phyloP scores from a whole-genome alignment of 192 early-diverging fungal genomes.

The Coemansia sp. region DNA sequence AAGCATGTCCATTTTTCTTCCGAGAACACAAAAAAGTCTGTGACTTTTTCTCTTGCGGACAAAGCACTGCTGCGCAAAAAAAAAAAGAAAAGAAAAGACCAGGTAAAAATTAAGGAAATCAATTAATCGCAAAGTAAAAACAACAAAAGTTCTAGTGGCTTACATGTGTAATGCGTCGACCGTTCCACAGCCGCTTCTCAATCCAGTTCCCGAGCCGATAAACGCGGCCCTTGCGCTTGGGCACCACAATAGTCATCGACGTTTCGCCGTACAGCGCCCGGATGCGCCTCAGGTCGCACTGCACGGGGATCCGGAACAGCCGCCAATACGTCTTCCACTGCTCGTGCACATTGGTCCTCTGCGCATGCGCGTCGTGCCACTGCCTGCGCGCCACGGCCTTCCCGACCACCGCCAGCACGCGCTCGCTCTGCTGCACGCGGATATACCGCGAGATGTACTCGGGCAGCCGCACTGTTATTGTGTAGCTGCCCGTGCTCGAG shows the following conservation, averaged over 20 bases:
- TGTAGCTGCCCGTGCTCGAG: conserved; percentile 10
- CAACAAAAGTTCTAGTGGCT: no score
- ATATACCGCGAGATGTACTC: conserved; percentile 35
- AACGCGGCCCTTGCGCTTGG: neutral
- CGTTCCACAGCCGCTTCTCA: conserved; percentile 12
- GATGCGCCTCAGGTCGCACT: conserved; percentile 13
- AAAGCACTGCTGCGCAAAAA: no score
- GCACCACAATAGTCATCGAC: conserved; percentile 19
- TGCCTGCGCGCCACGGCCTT: conserved; percentile 37
- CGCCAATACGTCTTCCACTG: conserved; percentile 40
- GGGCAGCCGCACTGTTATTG: conserved; percentile 16
- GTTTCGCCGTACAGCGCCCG: conserved; percentile 20
- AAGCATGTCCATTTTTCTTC: no score
- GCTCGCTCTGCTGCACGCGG: conserved; percentile 16
- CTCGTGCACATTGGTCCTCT: conserved; percentile 23
- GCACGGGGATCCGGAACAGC: conserved; percentile 21
- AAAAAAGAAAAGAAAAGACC: no score
- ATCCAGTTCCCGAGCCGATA: conserved; percentile 15
- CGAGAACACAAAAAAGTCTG: no score
- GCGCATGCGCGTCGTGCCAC: conserved; percentile 13
- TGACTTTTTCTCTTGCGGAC: no score
- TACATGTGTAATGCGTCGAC: neutral
- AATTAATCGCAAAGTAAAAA: no score
- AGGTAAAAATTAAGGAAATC: no score
- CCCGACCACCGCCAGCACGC: conserved; percentile 29